These are phyloP conservation scores for Fusarium coffeatum DNA, from an alignment of 2,329 filamentous ascomycete genomes.

Conservation along the genomic window DNA sequence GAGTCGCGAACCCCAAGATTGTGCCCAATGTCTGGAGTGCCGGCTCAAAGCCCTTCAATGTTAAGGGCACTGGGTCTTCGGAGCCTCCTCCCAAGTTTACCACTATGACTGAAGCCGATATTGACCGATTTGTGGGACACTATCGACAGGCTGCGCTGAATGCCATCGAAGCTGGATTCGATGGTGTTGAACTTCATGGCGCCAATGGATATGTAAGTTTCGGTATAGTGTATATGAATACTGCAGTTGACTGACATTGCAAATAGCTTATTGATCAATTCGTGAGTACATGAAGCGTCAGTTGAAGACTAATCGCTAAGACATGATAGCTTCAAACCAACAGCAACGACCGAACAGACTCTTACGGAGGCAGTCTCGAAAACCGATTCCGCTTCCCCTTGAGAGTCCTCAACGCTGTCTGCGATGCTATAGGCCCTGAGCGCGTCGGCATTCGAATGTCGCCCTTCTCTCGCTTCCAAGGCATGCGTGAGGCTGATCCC, in stretches of 20 bases:
- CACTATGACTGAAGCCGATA: conserved; percentile 72
- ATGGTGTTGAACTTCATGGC: conserved; percentile 73
- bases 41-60: conserved; percentile 29
- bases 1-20: conserved; percentile 36
- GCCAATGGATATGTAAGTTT: conserved; percentile 68
- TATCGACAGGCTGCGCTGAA: conserved; percentile 67
- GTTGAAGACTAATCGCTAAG: background rate
- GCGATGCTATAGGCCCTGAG: conserved; percentile 61
- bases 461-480: conserved; percentile 71
- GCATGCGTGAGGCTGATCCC: conserved; percentile 72
- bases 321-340: conserved; percentile 51
- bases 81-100: conserved; percentile 49
- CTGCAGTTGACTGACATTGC: conserved; percentile 2
- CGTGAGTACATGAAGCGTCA: conserved; percentile 44
- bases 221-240: background rate
- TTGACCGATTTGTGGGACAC: conserved; percentile 69
- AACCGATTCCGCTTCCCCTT: conserved; percentile 64
- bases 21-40: conserved; percentile 37
- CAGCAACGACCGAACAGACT: conserved; percentile 63
- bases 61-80: conserved; percentile 9
- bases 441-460: conserved; percentile 67
- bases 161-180: conserved; percentile 73
- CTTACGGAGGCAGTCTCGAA: conserved; percentile 65
- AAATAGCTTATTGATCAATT: conserved; percentile 65
- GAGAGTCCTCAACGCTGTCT: conserved; percentile 60